phyloP scores from a whole-genome alignment of 225 moss, liverwort and hornwort species.

The Marchantia polymorpha region DNA sequence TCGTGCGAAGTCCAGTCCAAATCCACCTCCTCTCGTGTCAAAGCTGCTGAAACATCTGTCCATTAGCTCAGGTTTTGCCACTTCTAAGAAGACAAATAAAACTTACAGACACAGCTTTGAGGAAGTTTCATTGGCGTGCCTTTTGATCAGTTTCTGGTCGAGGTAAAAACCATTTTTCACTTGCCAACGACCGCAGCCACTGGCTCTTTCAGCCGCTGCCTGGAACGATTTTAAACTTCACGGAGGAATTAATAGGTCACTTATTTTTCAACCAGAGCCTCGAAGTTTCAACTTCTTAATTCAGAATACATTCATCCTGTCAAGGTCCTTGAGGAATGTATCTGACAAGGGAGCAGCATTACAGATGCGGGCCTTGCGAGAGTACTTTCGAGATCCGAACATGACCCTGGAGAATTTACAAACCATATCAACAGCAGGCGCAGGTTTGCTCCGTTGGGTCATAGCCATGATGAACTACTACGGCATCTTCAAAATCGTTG shows the following conservation, averaged over 20 bases:
- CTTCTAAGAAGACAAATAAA: too few species aligned
- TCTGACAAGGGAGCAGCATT: background rate
- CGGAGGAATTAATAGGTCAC: too few species aligned
- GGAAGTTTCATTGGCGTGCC: background rate
- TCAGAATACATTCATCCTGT: background rate
- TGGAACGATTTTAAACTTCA: too few species aligned
- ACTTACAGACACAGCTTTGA: too few species aligned
- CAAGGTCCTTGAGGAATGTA: background rate
- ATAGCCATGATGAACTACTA: constrained; percentile 98
- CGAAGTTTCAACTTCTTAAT: background rate
- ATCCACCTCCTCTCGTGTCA: background rate
- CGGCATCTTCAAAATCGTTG: constrained; percentile 62
- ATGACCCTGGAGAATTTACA: constrained; percentile 63
- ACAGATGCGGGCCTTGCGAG: constrained; percentile 71
- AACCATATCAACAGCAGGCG: constrained; percentile 69
- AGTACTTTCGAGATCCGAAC: constrained; percentile 77
- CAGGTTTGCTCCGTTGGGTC: constrained; percentile 78
- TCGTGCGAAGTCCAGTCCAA: background rate
- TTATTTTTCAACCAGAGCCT: too few species aligned
- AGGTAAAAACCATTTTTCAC: too few species aligned
- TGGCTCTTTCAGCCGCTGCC: too few species aligned
- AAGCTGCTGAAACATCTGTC: too few species aligned
- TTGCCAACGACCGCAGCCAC: too few species aligned
- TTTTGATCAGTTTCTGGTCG: too few species aligned
- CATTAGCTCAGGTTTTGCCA: too few species aligned